Evolutionary conservation across 495 filamentous ascomycete species (phyloP).

Genomic region (Pyrenula aspistea): DNA sequence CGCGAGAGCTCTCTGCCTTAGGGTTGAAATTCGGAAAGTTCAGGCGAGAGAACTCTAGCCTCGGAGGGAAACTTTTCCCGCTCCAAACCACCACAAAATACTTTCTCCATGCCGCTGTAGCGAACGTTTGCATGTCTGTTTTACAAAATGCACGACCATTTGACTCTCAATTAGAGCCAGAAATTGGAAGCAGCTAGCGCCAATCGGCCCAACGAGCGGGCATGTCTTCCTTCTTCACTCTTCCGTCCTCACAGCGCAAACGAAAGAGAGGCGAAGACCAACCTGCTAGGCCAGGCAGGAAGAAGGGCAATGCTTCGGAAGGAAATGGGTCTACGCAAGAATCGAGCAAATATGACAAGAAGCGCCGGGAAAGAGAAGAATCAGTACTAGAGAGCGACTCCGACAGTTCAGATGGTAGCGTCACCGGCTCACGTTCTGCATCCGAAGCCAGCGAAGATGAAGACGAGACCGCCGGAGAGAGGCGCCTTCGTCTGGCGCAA

Average conservation of each 20-base stretch:
- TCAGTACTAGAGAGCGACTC: constrained; percentile 83
- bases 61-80: background rate
- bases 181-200: too few species aligned
- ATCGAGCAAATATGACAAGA: constrained; percentile 14
- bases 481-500: constrained; percentile 78
- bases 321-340: constrained; percentile 13
- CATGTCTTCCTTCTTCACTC: constrained; percentile 83
- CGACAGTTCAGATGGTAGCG: constrained; percentile 36
- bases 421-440: constrained; percentile 34
- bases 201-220: too few species aligned
- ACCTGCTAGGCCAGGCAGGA: constrained; percentile 39
- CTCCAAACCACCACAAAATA: background rate
- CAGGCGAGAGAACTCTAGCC: background rate
- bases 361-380: constrained; percentile 43
- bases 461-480: constrained; percentile 77
- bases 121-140: too few species aligned
- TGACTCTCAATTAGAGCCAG: too few species aligned
- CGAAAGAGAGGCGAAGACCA: constrained; percentile 51
- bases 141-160: too few species aligned
- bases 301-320: constrained; percentile 33
- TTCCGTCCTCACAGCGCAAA: constrained; percentile 67
- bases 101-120: too few species aligned
- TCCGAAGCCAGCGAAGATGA: constrained; percentile 37
- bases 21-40: background rate
- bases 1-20: background rate